Percentiles rank a stretch among this genome's conserved stretches.
These are phyloP conservation scores for Diaporthe capsici DNA, from an alignment of 2,329 filamentous ascomycete genomes.

Conservation along the genomic window DNA sequence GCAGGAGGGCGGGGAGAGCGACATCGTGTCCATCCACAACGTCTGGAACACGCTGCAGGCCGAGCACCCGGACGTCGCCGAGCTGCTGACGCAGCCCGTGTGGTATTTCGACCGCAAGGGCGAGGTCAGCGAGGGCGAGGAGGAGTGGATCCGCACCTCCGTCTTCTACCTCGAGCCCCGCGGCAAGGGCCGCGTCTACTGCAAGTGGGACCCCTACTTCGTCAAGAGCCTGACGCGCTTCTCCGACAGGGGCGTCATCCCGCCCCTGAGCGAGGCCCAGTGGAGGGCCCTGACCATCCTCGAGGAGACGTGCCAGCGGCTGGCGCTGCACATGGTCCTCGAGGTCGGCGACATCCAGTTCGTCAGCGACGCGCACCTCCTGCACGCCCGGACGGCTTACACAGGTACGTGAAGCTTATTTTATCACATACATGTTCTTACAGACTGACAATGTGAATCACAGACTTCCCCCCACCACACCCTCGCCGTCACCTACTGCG, in stretches of 20 bases:
- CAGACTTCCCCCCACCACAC: constrained; percentile 71
- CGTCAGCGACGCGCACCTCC: constrained; percentile 82
- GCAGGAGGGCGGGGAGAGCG: constrained; percentile 85
- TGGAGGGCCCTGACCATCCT: constrained; percentile 76
- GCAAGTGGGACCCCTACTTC: constrained; percentile 94
- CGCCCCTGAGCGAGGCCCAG: constrained; percentile 79
- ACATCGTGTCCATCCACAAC: constrained; percentile 82
- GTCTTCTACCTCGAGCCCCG: constrained; percentile 84
- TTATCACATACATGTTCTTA: not conserved
- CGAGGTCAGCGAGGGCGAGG: constrained; percentile 80
- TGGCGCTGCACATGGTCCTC: constrained; percentile 87
- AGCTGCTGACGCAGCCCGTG: constrained; percentile 80
- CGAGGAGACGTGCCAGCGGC: constrained; percentile 80
- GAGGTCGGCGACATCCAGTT: constrained; percentile 93
- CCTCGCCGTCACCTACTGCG: constrained; percentile 85
- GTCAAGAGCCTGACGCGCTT: constrained; percentile 82
- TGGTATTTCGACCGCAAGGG: constrained; percentile 97
- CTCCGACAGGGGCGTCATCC: constrained; percentile 74
- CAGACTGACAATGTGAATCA: not conserved
- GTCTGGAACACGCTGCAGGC: constrained; percentile 86
- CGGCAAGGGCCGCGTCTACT: constrained; percentile 77
- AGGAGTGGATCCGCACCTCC: constrained; percentile 79
- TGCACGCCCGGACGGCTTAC: constrained; percentile 88
- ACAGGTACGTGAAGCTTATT: constrained; percentile 64
- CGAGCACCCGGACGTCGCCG: constrained; percentile 83